Base-by-base conservation (phyloP, 257 asterid species). In the Solanum verrucosum region DNA sequence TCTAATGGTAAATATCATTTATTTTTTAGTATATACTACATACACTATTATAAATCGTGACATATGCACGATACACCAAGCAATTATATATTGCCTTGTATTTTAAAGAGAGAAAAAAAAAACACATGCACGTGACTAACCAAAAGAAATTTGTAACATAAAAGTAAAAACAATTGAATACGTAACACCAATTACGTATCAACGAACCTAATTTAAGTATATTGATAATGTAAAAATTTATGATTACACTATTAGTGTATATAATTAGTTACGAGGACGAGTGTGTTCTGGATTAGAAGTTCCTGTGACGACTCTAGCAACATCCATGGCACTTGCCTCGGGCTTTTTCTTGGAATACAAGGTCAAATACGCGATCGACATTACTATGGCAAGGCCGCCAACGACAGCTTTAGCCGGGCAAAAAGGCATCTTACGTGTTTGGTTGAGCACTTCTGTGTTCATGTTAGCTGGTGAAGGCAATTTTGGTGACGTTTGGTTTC, bases 271-370 rank as follows among this genome's bases (percentile, higher is more conserved):
- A 27, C 94, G 90, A 86, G 94, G 96, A 85, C 72, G 96, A 38
- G 94, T 91, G 84, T 93, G 90, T 21, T 89, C 91, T 4, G 93
- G 83, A 5, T 86, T 49, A 65, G 93, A 94, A 40, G 93, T 91
- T 84, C 94, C 94, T 5, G 92, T 87, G 34, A 89, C 90, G 16
- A 96, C 98, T 90, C 85, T 94, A 6, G 98, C 99, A 2, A 95
- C 98, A 42, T 97, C 99, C 35, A 92, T 59, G 44, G 98, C 98
- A n/a, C 94, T 90, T 15, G 95, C 98, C 87, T 96, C 98, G 2
- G 96, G 92, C 87, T 94, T 94, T 91, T 95, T 95, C 81, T 93
- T 88, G 15, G 95, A 60, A 88, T 92, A 96, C 88, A 96, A 79
- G 4, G 98, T 93, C 34, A 96, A 78, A 83, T 94, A 96, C 10